phyloP scores from a whole-genome alignment of 1,284 basidiomycete genomes.

The Boletus nobilissimus region DNA sequence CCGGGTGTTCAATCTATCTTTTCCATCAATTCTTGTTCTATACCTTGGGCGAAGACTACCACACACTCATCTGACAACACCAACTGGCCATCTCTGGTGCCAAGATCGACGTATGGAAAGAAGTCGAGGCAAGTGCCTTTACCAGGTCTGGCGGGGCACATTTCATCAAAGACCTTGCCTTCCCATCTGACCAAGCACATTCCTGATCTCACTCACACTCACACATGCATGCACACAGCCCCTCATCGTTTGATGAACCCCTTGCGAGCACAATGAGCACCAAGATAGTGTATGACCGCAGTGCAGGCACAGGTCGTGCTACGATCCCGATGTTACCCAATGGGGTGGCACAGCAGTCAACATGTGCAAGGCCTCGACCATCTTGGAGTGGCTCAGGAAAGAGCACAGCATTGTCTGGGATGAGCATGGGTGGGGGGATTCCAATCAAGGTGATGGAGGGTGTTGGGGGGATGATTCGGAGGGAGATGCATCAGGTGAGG shows the following conservation, averaged over 20 bases:
- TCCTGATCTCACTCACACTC: conserved; percentile 8
- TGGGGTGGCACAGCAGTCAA: conserved; percentile 40
- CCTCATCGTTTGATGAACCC: conserved; percentile 80
- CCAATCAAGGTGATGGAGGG: conserved; percentile 70
- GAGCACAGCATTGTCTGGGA: conserved; percentile 39
- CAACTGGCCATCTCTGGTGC: conserved; percentile 68
- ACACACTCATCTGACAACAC: conserved; percentile 75
- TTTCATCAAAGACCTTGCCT: conserved; percentile 65
- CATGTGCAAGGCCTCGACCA: conserved; percentile 8
- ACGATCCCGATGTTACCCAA: conserved; percentile 82
- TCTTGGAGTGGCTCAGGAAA: conserved; percentile 34
- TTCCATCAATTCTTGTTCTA: conserved; percentile 85
- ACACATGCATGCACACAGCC: conserved; percentile 31
- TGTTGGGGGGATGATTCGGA: conserved; percentile 66
- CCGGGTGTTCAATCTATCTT: conserved; percentile 79
- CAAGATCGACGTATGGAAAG: conserved; percentile 76
- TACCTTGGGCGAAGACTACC: conserved; percentile 80
- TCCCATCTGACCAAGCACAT: conserved; percentile 48
- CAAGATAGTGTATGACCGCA: conserved; percentile 65
- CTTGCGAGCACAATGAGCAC: conserved; percentile 77
- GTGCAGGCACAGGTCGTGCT: conserved; percentile 48
- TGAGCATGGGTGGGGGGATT: conserved; percentile 50
- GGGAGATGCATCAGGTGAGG: conserved; percentile 63
- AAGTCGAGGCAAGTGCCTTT: conserved; percentile 77
- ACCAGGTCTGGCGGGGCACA: too few relatives aligned